Percentiles rank a stretch among this genome's conserved stretches.
Evolutionary conservation across 495 filamentous ascomycete genomes (phyloP).

Genomic region (Podospora bellae-mahoneyi): DNA sequence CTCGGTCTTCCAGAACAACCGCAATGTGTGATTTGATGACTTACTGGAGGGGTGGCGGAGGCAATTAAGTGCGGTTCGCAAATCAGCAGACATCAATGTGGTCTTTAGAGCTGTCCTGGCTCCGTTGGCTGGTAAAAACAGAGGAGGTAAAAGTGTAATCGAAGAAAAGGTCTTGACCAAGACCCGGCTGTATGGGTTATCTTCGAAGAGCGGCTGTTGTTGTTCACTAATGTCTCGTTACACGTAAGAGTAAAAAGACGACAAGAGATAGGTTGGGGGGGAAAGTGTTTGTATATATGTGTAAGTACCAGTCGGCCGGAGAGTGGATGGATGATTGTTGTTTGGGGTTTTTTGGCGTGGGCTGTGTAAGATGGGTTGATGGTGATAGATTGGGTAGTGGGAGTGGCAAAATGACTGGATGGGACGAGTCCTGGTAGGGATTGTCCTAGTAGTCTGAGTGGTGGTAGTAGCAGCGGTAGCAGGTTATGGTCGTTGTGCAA

Average conservation of each 20-base stretch:
- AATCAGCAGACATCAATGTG: constrained; percentile 75
- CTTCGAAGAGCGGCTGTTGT: not conserved
- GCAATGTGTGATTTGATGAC: too few species aligned
- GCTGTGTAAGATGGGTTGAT: not conserved
- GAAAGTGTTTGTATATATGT: not conserved
- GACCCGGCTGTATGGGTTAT: not conserved
- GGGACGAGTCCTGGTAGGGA: not conserved
- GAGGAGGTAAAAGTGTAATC: too few species aligned
- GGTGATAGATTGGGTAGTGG: constrained; percentile 4
- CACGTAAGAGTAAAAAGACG: not conserved
- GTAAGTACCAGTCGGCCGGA: not conserved
- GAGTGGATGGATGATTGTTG: too few species aligned
- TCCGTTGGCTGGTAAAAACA: not conserved
- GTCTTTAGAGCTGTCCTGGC: constrained; percentile 28
- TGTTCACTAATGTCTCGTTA: not conserved
- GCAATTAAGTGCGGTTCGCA: constrained; percentile 64
- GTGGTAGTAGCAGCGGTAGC: not conserved
- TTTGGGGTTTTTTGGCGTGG: too few species aligned
- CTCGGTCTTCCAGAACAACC: too few species aligned
- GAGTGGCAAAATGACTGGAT: not conserved
- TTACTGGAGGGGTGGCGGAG: constrained; percentile 60
- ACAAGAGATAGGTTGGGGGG: not conserved
- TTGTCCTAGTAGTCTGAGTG: not conserved
- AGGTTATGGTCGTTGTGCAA: not conserved
- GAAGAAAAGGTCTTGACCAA: not conserved